Percentiles rank a stretch among this genome's conserved stretches.
These are phyloP conservation scores for Clonostachys rosea DNA, from an alignment of 2,329 filamentous ascomycete genomes.

Conservation along the genomic window DNA sequence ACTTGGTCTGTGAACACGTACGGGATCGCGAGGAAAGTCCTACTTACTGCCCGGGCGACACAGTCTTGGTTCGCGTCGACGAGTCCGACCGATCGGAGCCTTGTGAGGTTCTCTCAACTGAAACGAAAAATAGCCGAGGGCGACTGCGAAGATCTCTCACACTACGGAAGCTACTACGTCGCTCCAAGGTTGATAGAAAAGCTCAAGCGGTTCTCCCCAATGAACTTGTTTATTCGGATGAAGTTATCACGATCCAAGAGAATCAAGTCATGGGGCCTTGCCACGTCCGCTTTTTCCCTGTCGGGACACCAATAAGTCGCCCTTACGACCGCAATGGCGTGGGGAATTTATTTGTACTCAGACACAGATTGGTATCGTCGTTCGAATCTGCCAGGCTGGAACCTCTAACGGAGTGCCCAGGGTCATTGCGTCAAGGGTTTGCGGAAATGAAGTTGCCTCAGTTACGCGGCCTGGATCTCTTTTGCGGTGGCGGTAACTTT, in stretches of 20 bases:
- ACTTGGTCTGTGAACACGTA: slow-evolving; percentile 48
- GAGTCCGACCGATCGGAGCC: slow-evolving; percentile 45
- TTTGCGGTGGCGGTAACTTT: slow-evolving; percentile 74
- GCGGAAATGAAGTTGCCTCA: slow-evolving; percentile 26
- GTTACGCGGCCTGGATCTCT: slow-evolving; percentile 64
- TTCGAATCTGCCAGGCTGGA: slow-evolving; percentile 3
- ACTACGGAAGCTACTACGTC: slow-evolving; percentile 44
- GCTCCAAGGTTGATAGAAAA: slow-evolving; percentile 28
- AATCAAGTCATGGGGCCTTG: slow-evolving; percentile 50
- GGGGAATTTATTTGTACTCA: slow-evolving; percentile 64
- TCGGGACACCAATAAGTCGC: slow-evolving; percentile 39
- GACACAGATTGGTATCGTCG: slow-evolving; percentile 19
- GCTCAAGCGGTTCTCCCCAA: slow-evolving; percentile 37
- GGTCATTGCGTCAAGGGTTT: slow-evolving; percentile 47
- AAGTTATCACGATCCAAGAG: slow-evolving; percentile 27
- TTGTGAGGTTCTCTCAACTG: slow-evolving; percentile 47
- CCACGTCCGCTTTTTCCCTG: slow-evolving; percentile 49
- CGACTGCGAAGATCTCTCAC: slow-evolving; percentile 12
- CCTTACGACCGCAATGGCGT: slow-evolving; percentile 64
- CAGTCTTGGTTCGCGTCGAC: slow-evolving; percentile 42
- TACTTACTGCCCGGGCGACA: slow-evolving; percentile 48
- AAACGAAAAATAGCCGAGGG: slow-evolving; percentile 14
- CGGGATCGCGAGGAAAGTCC: slow-evolving; percentile 6
- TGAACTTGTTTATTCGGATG: slow-evolving; percentile 52
- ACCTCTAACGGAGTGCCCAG: slow-evolving; percentile 26